Conservation (phyloP, 2,329 filamentous ascomycete genomes). For the Diaporthe sp. region DNA sequence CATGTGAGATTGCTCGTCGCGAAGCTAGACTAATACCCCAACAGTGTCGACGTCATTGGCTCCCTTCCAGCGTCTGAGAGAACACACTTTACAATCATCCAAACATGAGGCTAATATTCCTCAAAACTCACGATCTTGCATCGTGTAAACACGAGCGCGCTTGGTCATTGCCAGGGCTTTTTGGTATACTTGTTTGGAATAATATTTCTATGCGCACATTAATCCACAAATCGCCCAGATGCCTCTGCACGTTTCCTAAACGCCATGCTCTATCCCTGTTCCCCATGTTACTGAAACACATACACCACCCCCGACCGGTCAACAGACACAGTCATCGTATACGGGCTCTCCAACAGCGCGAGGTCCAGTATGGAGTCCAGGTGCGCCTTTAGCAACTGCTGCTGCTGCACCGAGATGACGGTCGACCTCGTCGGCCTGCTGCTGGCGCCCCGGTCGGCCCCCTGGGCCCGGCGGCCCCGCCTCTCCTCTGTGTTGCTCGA, state of each 20-base stretch:
- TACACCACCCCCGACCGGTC: constrained; percentile 92
- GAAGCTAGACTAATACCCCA: background rate
- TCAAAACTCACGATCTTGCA: too few species aligned
- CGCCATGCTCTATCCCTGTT: background rate
- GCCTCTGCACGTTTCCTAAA: background rate
- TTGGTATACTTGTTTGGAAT: background rate
- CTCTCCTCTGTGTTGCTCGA: constrained; percentile 46
- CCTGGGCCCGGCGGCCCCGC: constrained; percentile 35
- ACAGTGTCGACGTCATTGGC: background rate
- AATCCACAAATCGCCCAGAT: background rate
- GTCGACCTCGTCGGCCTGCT: constrained; percentile 77
- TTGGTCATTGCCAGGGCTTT: too few species aligned
- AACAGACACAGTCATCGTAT: constrained; percentile 92
- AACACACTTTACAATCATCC: background rate
- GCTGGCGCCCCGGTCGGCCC: constrained; percentile 12
- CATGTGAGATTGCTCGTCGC: background rate
- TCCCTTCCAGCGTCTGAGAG: background rate
- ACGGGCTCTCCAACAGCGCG: constrained; percentile 88
- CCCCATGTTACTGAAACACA: constrained; percentile 72
- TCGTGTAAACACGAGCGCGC: too few species aligned
- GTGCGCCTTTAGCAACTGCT: constrained; percentile 87
- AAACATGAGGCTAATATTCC: too few species aligned
- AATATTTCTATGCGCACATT: constrained; percentile 5
- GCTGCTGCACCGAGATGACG: constrained; percentile 89
- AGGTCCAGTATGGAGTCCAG: constrained; percentile 91